A percentile compares a stretch with the other conserved stretches of the same genome.
phyloP scores from a whole-genome alignment of 257 asterid species.

The Primulina huaijiensis region DNA sequence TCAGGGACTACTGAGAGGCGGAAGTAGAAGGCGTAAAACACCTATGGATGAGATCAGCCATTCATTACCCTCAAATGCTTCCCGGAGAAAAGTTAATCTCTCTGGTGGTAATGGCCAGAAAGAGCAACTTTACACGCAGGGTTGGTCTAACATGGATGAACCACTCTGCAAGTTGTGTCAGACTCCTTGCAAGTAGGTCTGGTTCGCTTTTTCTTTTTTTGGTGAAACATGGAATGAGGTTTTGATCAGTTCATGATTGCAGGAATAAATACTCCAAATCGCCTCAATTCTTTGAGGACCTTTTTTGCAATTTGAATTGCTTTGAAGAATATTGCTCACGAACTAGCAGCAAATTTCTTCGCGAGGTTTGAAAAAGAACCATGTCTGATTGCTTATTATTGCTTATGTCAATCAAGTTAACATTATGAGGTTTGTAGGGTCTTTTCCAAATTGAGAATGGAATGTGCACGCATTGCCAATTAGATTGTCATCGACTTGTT shows the following conservation, averaged over 20 bases:
- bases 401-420: slow-evolving; percentile 13
- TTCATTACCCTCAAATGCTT: slow-evolving; percentile 77
- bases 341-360: slow-evolving; percentile 67
- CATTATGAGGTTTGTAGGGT: slow-evolving; percentile 44
- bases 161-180: slow-evolving; percentile 98
- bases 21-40: slow-evolving; percentile 80
- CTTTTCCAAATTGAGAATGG: slow-evolving; percentile 87
- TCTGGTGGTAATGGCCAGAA: slow-evolving; percentile 45
- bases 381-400: slow-evolving; percentile 10
- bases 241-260: slow-evolving; percentile 26
- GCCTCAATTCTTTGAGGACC: slow-evolving; percentile 91
- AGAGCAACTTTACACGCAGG: slow-evolving; percentile 69
- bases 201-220: slow-evolving; percentile 4
- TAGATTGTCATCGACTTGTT: slow-evolving; percentile 86
- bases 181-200: slow-evolving; percentile 76
- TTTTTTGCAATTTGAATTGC: slow-evolving; percentile 80
- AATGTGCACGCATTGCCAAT: slow-evolving; percentile 66
- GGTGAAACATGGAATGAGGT: slow-evolving; percentile 1
- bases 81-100: slow-evolving; percentile 63
- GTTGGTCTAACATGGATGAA: slow-evolving; percentile 77
- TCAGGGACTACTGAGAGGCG: slow-evolving; percentile 79
- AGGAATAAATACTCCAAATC: slow-evolving; percentile 66
- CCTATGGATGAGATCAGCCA: slow-evolving; percentile 65
- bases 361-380: slow-evolving; percentile 55
- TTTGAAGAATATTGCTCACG: slow-evolving; percentile 74